Evolutionary conservation across 805 yeast genomes (phyloP).

Genomic region (Starmerella sp.): DNA sequence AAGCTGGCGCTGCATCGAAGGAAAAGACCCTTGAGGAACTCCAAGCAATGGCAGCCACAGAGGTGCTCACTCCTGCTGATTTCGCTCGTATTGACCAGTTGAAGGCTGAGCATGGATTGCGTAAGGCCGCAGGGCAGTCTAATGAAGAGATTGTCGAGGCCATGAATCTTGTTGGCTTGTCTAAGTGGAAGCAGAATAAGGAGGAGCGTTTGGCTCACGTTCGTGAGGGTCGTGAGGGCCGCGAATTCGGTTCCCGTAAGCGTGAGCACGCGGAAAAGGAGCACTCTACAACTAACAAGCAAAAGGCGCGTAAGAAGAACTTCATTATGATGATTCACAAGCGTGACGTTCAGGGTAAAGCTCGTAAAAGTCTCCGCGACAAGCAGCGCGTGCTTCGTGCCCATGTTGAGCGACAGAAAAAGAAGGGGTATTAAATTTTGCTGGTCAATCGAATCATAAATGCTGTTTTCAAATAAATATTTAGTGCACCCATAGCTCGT

Average conservation of each 20-base stretch:
- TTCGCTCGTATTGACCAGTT: slow-evolving; percentile 90
- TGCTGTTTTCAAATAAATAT: background rate
- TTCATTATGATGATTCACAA: slow-evolving; percentile 98
- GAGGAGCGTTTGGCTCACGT: slow-evolving; percentile 85
- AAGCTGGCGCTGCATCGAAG: slow-evolving; percentile 9
- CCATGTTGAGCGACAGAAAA: slow-evolving; percentile 82
- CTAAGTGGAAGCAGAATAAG: slow-evolving; percentile 68
- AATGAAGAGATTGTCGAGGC: slow-evolving; percentile 86
- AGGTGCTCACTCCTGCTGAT: slow-evolving; percentile 93
- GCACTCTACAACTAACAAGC: slow-evolving; percentile 89
- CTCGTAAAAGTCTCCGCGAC: slow-evolving; percentile 78
- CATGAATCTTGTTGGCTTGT: slow-evolving; percentile 59
- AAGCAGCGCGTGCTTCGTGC: slow-evolving; percentile 78
- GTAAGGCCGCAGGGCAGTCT: slow-evolving; percentile 46
- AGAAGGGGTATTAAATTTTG: slow-evolving; percentile 43
- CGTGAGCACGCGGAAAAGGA: slow-evolving; percentile 51
- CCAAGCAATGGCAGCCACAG: slow-evolving; percentile 55
- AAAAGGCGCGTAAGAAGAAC: slow-evolving; percentile 96
- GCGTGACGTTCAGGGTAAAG: slow-evolving; percentile 87
- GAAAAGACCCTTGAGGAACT: slow-evolving; percentile 32
- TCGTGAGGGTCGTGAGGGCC: slow-evolving; percentile 83
- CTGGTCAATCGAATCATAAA: no score
- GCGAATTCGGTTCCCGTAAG: slow-evolving; percentile 81
- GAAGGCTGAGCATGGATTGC: slow-evolving; percentile 72
- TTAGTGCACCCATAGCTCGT: background rate